Evolutionary conservation across 768 basidiomycete species (phyloP), one percentile per base, ranked within the genome.

Genomic region (Rickenella mellea): DNA sequence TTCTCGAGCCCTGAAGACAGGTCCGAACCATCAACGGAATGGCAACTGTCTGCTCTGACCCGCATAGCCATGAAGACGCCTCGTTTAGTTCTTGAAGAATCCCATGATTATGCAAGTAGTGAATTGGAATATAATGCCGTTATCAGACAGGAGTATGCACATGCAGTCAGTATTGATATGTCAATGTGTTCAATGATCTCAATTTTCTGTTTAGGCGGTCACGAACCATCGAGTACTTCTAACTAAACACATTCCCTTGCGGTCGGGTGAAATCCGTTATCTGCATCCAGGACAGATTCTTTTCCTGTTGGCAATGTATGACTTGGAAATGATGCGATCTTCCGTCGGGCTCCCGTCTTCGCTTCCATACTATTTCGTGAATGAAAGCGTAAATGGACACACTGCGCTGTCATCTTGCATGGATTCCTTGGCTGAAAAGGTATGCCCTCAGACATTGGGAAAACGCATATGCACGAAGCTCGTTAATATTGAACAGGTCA

Each of bases 91-190:
- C 62, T 83, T 22, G 94, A 96, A 57, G 78, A 77, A 45, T 75
- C 85, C 0, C 77, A 79, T 41, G 92, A 94, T 55, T 81, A 80
- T 14, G 75, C 87, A 30, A 80, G 81, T 14, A 89, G 85, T 51
- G 90, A 92, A 47, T 69, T 97, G 19, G 92, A 94, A 59, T 96
- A 93, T 55, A 93, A 90, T 55, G 83, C 90, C 4, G 82, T 92
- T 22, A 74, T 98, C 39, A 71, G 92, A 14, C 83, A 83, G 51
- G 90, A 93, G 52, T 93, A 83, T 51, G 79, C 80, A 0, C 71
- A 79, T 48, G 80, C 75, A 27, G 89, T 88, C 52, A 50, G 77
- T 50, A 17, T 1, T n/a, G 26, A 38, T 7, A n/a, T 41, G 20
- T 39, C 20, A 8, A 30, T 39, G 12, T 21, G 4, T 40, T 29